Evolutionary conservation across 148 eudicot species (phyloP).

Genomic region (Rhododendron henanense): DNA sequence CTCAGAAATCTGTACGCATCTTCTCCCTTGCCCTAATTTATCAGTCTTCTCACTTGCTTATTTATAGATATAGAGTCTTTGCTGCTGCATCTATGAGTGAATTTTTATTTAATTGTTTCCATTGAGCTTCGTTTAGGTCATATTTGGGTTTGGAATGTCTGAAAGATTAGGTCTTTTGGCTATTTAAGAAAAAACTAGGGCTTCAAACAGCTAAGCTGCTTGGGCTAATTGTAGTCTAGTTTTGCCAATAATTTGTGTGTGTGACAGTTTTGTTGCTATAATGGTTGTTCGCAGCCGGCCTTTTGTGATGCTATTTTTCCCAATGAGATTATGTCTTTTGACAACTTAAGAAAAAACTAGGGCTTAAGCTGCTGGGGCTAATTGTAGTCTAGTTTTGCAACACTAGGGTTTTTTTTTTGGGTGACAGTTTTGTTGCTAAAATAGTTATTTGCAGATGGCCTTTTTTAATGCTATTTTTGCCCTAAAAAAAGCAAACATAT

Average conservation of each 20-base stretch:
- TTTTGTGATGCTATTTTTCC: too few relatives aligned
- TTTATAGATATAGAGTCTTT: conserved; percentile 2
- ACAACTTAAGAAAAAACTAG: too few relatives aligned
- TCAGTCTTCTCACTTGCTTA: neutral
- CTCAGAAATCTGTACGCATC: conserved; percentile 22
- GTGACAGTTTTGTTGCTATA: too few relatives aligned
- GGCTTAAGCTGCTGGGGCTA: neutral
- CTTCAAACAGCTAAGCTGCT: too few relatives aligned
- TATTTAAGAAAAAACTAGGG: neutral
- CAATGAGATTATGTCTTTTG: too few relatives aligned
- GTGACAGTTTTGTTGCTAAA: neutral
- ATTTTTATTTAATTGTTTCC: neutral
- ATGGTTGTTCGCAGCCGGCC: too few relatives aligned
- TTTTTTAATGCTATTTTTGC: neutral
- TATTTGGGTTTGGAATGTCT: neutral
- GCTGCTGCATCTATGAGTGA: neutral
- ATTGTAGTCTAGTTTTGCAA: neutral
- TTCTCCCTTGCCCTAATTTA: neutral
- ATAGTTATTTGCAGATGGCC: neutral
- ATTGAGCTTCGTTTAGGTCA: neutral
- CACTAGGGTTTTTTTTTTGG: neutral
- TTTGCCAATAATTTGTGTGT: too few relatives aligned
- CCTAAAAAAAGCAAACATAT: neutral
- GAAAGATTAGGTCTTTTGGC: neutral
- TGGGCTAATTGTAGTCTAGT: too few relatives aligned